These are phyloP conservation scores for Beauveria scarabaeidicola DNA, from an alignment of 2,329 filamentous ascomycete genomes.

Conservation along the genomic window DNA sequence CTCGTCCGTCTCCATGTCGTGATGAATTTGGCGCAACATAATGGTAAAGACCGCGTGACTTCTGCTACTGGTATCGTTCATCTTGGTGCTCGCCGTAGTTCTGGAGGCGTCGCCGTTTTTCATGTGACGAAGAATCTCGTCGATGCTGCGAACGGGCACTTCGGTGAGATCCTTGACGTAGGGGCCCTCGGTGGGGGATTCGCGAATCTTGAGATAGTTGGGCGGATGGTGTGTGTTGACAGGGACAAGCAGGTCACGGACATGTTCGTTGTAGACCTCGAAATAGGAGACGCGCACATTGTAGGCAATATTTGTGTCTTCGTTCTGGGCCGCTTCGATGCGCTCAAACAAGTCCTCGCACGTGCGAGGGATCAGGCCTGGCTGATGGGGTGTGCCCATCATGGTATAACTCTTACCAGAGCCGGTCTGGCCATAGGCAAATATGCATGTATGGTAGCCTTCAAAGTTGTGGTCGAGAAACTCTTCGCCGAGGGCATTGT, in stretches of 20 bases:
- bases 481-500: conserved; percentile 88
- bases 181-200: conserved; percentile 88
- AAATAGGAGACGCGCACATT: conserved; percentile 97
- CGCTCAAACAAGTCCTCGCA: conserved; percentile 94
- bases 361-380: conserved; percentile 87
- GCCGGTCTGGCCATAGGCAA: conserved; percentile 95
- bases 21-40: conserved; percentile 95
- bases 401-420: conserved; percentile 97
- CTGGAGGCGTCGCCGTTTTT: conserved; percentile 79
- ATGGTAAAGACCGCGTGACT: conserved; percentile 98
- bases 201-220: conserved; percentile 93
- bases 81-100: conserved; percentile 89
- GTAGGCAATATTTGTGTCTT: conserved; percentile 88
- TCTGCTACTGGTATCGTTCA: conserved; percentile 97
- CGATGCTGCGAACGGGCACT: conserved; percentile 77
- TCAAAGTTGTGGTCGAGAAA: conserved; percentile 99
- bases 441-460: conserved; percentile 98
- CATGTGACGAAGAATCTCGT: conserved; percentile 87
- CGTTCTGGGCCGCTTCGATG: conserved; percentile 67
- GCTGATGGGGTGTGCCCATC: conserved; percentile 83
- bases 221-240: conserved; percentile 61
- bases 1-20: conserved; percentile 94
- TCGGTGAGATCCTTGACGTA: conserved; percentile 97
- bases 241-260: conserved; percentile 83
- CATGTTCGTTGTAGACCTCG: conserved; percentile 98